Conservation (phyloP, 768 basidiomycete genomes). For the Gymnopilus dilepis region DNA sequence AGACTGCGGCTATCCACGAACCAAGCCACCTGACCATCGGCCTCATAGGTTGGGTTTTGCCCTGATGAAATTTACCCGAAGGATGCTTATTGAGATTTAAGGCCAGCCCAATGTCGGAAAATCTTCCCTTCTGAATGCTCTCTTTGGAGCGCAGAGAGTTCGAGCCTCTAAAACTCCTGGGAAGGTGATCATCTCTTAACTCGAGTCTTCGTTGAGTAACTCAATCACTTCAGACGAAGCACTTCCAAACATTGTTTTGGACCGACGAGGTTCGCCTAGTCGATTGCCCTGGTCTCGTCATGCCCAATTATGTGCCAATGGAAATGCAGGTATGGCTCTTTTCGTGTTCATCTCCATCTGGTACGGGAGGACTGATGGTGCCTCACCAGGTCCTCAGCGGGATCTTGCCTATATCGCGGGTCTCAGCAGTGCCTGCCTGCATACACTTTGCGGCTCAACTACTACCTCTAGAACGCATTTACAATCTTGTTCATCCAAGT, state of each 20-base stretch:
- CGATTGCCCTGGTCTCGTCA: conserved; percentile 94
- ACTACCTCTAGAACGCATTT: conserved; percentile 79
- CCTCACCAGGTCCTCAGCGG: conserved; percentile 69
- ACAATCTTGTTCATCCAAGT: conserved; percentile 61
- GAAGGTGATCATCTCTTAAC: conserved; percentile 53
- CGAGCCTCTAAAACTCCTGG: conserved; percentile 86
- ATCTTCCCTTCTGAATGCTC: conserved; percentile 88
- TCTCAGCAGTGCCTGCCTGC: conserved; percentile 85
- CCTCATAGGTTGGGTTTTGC: conserved; percentile 61
- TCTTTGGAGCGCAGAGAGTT: conserved; percentile 82
- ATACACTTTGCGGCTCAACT: conserved; percentile 69
- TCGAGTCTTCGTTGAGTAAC: background rate
- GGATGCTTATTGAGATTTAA: conserved; percentile 30
- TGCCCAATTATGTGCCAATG: conserved; percentile 84
- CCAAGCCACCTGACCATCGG: conserved; percentile 78
- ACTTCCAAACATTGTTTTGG: conserved; percentile 94
- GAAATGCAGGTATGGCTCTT: conserved; percentile 69
- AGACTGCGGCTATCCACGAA: conserved; percentile 38
- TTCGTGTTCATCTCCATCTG: too few relatives aligned
- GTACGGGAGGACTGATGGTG: background rate
- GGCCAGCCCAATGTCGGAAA: conserved; percentile 98
- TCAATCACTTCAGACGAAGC: conserved; percentile 72
- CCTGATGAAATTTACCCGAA: background rate
- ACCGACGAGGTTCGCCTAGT: conserved; percentile 86
- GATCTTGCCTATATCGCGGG: conserved; percentile 78